Conservation (phyloP, 2,329 filamentous ascomycete species). For the Fusarium sp. region DNA sequence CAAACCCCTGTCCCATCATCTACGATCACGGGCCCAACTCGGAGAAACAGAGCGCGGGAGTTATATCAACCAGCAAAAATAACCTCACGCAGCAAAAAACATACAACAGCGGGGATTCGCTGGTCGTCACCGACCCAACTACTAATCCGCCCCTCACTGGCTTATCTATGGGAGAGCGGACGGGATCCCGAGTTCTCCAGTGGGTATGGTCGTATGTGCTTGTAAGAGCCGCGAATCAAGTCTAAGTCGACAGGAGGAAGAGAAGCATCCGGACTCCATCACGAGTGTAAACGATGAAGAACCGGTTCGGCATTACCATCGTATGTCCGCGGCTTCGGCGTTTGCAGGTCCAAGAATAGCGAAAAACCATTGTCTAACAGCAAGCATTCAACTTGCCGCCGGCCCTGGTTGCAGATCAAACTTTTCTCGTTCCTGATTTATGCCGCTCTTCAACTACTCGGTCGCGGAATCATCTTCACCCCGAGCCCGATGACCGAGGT, state of each 20-base stretch:
- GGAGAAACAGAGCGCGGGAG: not conserved
- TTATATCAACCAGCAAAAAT: not conserved
- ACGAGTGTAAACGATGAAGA: not conserved
- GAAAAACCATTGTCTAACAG: not conserved
- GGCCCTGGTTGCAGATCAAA: not conserved
- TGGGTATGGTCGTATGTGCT: slow-evolving; percentile 1
- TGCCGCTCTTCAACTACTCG: not conserved
- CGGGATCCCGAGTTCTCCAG: not conserved
- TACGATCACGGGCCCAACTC: not conserved
- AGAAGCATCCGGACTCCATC: not conserved
- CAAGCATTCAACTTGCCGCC: not conserved
- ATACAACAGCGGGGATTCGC: not conserved
- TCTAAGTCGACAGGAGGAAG: not conserved
- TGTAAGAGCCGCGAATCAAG: not conserved
- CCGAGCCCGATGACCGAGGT: not conserved
- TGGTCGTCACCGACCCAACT: not conserved
- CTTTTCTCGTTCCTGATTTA: not conserved
- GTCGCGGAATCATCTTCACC: not conserved
- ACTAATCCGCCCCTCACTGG: not conserved
- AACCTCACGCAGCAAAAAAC: not conserved
- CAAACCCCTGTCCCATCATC: not conserved
- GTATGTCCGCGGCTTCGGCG: not conserved
- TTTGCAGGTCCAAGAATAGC: not conserved
- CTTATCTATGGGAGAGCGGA: slow-evolving; percentile 1
- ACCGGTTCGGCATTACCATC: not conserved